phyloP scores from a whole-genome alignment of 2,329 filamentous ascomycete species.

The Penicillium sp. region DNA sequence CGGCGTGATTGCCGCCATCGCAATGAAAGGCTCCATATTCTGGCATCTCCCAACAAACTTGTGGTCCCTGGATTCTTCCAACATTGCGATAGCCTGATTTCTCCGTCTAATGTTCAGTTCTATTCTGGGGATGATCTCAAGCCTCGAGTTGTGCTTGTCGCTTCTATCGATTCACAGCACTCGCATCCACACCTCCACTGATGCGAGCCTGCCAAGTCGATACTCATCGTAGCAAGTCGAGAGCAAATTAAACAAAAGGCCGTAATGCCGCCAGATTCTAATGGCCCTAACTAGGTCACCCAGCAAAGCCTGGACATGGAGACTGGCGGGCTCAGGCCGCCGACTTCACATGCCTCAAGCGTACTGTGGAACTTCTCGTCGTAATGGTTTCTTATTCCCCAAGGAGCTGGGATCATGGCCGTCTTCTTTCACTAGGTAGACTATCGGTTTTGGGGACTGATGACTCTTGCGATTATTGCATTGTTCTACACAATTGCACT shows the following conservation, averaged over 20 bases:
- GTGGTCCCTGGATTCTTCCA: not conserved
- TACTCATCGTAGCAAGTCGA: not conserved
- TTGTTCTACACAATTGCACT: constrained; percentile 37
- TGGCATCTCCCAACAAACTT: not conserved
- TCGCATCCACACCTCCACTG: not conserved
- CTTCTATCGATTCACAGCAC: not conserved
- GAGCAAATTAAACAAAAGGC: not conserved
- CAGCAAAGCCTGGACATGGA: not conserved
- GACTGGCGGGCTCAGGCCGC: not conserved
- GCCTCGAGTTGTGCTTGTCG: not conserved
- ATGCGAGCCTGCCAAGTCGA: not conserved
- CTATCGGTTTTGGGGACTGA: constrained; percentile 45
- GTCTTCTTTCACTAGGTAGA: constrained; percentile 40
- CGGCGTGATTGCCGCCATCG: too few species aligned
- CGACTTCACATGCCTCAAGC: not conserved
- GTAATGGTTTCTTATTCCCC: constrained; percentile 43
- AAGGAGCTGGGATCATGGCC: constrained; percentile 41
- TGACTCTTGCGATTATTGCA: constrained; percentile 23
- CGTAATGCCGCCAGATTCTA: not conserved
- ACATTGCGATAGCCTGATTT: not conserved
- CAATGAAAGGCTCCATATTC: not conserved
- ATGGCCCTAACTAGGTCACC: not conserved
- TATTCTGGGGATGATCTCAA: not conserved
- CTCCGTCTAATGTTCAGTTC: too few species aligned
- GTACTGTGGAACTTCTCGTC: constrained; percentile 38